Conservation (phyloP, 2,329 filamentous ascomycete species). For the Aspergillus novofumigatus region DNA sequence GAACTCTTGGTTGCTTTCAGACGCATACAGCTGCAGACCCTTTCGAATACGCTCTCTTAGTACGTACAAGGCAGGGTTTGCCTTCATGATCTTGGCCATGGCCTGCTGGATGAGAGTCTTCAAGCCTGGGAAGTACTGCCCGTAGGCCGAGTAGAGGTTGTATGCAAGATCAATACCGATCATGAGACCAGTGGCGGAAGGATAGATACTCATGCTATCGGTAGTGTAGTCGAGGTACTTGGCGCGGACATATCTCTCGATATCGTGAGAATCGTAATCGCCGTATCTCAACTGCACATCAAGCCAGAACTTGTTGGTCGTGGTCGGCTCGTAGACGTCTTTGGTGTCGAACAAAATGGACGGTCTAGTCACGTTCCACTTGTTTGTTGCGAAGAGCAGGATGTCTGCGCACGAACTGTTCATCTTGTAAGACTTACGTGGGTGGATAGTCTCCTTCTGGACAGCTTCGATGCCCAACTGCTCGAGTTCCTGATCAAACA, state of each 20-base stretch:
- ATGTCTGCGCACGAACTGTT: constrained; percentile 99
- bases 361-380: constrained; percentile 95
- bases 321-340: constrained; percentile 87
- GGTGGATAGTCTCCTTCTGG: constrained; percentile 98
- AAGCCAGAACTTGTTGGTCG: constrained; percentile 99
- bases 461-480: constrained; percentile 94
- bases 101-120: constrained; percentile 95
- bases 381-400: constrained; percentile 92
- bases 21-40: constrained; percentile 94
- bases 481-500: constrained; percentile 96
- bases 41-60: constrained; percentile 96
- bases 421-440: constrained; percentile 99
- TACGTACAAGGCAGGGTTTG: constrained; percentile 93
- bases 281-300: constrained; percentile 95
- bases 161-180: constrained; percentile 96
- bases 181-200: constrained; percentile 94
- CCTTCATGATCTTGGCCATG: constrained; percentile 99
- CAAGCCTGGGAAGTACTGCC: constrained; percentile 96
- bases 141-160: constrained; percentile 96
- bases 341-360: constrained; percentile 95
- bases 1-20: constrained; percentile 98
- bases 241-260: constrained; percentile 93
- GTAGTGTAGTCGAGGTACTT: constrained; percentile 99
- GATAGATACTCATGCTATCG: constrained; percentile 98
- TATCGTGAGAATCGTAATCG: constrained; percentile 98